Conservation (phyloP, 2,329 filamentous ascomycete species). For the Neophaeococcomyces aloes region DNA sequence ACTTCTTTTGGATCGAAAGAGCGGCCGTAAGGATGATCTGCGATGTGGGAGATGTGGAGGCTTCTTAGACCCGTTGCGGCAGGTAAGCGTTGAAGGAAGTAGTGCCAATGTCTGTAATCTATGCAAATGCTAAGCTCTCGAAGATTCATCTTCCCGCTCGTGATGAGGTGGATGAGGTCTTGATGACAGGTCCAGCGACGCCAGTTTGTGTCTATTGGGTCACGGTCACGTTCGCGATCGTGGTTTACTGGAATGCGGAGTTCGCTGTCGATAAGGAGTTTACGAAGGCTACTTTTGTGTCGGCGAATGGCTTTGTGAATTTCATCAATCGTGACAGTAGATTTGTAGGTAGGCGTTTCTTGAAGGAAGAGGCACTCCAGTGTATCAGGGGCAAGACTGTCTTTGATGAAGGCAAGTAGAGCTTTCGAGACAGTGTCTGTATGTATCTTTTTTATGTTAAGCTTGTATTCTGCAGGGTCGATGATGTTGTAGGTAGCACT, state of each 20-base stretch:
- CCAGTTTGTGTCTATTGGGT: constrained; percentile 38
- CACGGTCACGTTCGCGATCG: constrained; percentile 27
- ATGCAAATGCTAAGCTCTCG: constrained; percentile 62
- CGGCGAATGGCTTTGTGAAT: constrained; percentile 61
- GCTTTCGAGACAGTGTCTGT: constrained; percentile 61
- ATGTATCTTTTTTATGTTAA: constrained; percentile 63
- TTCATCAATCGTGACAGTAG: constrained; percentile 54
- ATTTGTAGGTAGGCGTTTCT: constrained; percentile 47
- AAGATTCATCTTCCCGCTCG: constrained; percentile 64
- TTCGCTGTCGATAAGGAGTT: constrained; percentile 63
- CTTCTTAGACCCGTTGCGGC: constrained; percentile 59
- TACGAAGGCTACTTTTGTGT: constrained; percentile 61
- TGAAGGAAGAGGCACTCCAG: constrained; percentile 72
- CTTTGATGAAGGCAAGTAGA: constrained; percentile 63
- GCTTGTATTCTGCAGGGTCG: constrained; percentile 41
- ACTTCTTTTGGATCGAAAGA: constrained; percentile 56
- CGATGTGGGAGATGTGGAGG: constrained; percentile 59
- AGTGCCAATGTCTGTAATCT: constrained; percentile 71
- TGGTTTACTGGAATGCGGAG: constrained; percentile 35
- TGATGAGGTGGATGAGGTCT: constrained; percentile 62
- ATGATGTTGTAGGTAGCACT: constrained; percentile 29
- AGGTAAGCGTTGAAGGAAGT: constrained; percentile 64
- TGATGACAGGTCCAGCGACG: constrained; percentile 60
- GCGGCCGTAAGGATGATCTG: constrained; percentile 47
- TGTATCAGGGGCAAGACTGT: constrained; percentile 65